Conservation (phyloP, 371 early-diverging fungal genomes). For the Circinella umbellata region DNA sequence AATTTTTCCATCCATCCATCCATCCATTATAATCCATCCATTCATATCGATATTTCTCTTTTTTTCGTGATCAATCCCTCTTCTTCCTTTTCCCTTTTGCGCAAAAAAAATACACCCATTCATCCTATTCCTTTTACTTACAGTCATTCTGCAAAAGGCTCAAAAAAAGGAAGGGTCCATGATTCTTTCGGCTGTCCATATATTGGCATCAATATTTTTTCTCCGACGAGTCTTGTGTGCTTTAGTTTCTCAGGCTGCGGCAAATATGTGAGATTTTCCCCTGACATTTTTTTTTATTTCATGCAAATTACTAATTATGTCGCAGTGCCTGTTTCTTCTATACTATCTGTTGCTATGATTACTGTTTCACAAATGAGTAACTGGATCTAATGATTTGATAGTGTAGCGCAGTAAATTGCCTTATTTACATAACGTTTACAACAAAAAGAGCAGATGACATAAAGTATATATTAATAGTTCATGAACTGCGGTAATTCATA, state of each 20-base stretch:
- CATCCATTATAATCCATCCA: neutral
- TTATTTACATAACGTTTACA: too few species aligned
- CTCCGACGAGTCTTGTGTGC: slow-evolving; percentile 6
- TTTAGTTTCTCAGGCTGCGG: neutral
- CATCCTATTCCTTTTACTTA: neutral
- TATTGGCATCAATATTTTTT: neutral
- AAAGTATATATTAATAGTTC: too few species aligned
- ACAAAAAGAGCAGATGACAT: too few species aligned
- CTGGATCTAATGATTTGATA: too few species aligned
- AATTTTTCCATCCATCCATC: slow-evolving; percentile 6
- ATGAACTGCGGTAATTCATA: too few species aligned
- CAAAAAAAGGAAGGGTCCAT: slow-evolving; percentile 7
- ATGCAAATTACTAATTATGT: too few species aligned
- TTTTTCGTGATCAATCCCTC: neutral
- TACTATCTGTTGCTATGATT: too few species aligned
- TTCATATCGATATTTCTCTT: neutral
- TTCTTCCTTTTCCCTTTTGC: neutral
- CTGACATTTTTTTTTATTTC: neutral
- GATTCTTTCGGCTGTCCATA: neutral
- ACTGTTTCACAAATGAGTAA: too few species aligned
- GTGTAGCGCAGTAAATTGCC: too few species aligned
- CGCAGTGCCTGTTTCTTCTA: too few species aligned
- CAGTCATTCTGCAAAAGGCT: slow-evolving; percentile 10
- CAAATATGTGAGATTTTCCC: neutral
- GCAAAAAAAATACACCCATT: neutral